phyloP scores from a whole-genome alignment of 257 asterid species.

The Echites panduratus region DNA sequence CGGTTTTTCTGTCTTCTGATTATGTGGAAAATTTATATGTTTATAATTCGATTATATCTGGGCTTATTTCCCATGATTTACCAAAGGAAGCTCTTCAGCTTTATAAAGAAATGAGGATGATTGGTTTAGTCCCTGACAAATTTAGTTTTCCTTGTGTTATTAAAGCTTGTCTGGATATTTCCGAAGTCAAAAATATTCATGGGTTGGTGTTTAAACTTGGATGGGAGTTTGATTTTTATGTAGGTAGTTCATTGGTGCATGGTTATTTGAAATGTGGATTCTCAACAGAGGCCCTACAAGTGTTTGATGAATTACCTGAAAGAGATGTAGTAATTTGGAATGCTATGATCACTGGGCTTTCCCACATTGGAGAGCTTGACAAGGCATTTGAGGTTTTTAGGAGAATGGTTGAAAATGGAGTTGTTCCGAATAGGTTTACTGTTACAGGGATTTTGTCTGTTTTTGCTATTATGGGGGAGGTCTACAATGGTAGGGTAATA shows the following conservation, averaged over 20 bases:
- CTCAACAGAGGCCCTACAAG: constrained; percentile 43
- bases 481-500: constrained; percentile 43
- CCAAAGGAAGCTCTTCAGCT: constrained; percentile 37
- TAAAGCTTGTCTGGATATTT: constrained; percentile 47
- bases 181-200: constrained; percentile 43
- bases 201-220: constrained; percentile 53
- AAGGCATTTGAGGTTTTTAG: constrained; percentile 42
- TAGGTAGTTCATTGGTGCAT: constrained; percentile 70
- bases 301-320: constrained; percentile 62
- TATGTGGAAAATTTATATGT: constrained; percentile 48
- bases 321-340: constrained; percentile 67
- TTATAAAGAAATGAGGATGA: constrained; percentile 43
- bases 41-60: constrained; percentile 66
- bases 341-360: constrained; percentile 78
- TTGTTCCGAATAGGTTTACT: constrained; percentile 49
- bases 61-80: constrained; percentile 40
- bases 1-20: constrained; percentile 43
- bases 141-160: constrained; percentile 74
- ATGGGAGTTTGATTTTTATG: constrained; percentile 51
- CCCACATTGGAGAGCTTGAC: constrained; percentile 40
- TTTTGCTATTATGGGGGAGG: constrained; percentile 48
- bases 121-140: constrained; percentile 63
- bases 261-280: constrained; percentile 45
- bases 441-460: constrained; percentile 66
- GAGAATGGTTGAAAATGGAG: constrained; percentile 47